Conservation (phyloP, 2,329 filamentous ascomycete genomes). For the Ophiostoma piceae region DNA sequence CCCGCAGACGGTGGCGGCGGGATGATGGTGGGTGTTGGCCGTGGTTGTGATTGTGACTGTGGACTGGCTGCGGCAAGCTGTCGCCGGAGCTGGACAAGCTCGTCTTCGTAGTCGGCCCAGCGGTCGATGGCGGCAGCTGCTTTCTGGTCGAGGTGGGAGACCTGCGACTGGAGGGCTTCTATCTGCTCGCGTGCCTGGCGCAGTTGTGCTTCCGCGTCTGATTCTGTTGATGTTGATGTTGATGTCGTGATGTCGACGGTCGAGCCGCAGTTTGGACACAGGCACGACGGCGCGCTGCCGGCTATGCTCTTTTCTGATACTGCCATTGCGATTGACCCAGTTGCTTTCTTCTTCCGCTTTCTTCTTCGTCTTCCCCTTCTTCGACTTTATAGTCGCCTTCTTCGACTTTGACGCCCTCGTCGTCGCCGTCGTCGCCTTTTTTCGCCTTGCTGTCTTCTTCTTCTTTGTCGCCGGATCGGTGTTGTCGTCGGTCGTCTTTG, state of each 20-base stretch:
- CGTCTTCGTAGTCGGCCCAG: constrained; percentile 76
- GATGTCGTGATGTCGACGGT: constrained; percentile 1
- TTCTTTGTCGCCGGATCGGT: constrained; percentile 8
- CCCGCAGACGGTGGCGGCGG: constrained; percentile 29
- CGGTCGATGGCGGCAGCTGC: constrained; percentile 59
- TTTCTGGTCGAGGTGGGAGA: constrained; percentile 65
- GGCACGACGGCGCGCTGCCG: constrained; percentile 15
- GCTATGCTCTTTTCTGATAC: not conserved
- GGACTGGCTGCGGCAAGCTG: constrained; percentile 27
- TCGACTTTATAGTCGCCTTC: not conserved
- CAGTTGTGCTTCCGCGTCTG: constrained; percentile 36
- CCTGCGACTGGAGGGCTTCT: constrained; percentile 64
- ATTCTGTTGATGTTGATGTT: not conserved
- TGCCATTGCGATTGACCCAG: constrained; percentile 9
- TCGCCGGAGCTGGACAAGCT: constrained; percentile 56
- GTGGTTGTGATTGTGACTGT: not conserved
- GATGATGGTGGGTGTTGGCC: constrained; percentile 27
- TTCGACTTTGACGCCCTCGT: not conserved
- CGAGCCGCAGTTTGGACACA: constrained; percentile 27
- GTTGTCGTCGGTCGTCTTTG: not conserved
- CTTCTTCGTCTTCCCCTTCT: not conserved
- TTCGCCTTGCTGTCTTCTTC: not conserved
- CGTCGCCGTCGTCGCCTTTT: not conserved
- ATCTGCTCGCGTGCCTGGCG: constrained; percentile 56
- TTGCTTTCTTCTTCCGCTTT: not conserved